A percentile compares a stretch with the other conserved stretches of the same genome.
Evolutionary conservation across 805 yeast species (phyloP).

Genomic region (Cyberlindnera japonica): DNA sequence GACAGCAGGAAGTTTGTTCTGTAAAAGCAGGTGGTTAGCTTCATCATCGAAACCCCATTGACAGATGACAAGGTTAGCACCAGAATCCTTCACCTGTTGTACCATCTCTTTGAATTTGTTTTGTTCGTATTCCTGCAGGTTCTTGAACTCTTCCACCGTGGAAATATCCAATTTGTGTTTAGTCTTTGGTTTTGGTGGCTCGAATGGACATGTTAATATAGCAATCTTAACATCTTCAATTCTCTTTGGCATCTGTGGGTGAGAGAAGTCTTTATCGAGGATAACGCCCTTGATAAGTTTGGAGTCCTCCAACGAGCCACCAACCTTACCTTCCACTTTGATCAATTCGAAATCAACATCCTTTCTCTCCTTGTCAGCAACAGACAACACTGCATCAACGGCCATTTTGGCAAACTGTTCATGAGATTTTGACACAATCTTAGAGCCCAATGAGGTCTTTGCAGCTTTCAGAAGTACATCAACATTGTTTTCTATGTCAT

Average conservation of each 20-base stretch:
- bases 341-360: slow-evolving; percentile 97
- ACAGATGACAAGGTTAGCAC: slow-evolving; percentile 95
- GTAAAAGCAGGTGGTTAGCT: slow-evolving; percentile 87
- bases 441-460: slow-evolving; percentile 89
- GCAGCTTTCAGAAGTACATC: slow-evolving; percentile 82
- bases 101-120: slow-evolving; percentile 91
- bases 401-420: slow-evolving; percentile 96
- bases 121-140: slow-evolving; percentile 88
- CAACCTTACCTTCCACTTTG: slow-evolving; percentile 92
- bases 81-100: slow-evolving; percentile 74
- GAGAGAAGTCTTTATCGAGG: slow-evolving; percentile 94
- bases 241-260: slow-evolving; percentile 94
- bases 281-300: slow-evolving; percentile 85
- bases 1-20: slow-evolving; percentile 89
- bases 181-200: slow-evolving; percentile 99
- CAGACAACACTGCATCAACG: slow-evolving; percentile 89
- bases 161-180: slow-evolving; percentile 94
- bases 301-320: slow-evolving; percentile 89
- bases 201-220: slow-evolving; percentile 96
- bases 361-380: slow-evolving; percentile 85
- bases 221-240: slow-evolving; percentile 84
- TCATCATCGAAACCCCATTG: slow-evolving; percentile 99
- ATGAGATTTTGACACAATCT: slow-evolving; percentile 90
- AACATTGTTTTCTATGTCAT: slow-evolving; percentile 44
- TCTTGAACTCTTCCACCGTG: slow-evolving; percentile 89